Evolutionary conservation across 768 basidiomycete species (phyloP), one percentile per base, ranked within the genome.

Genomic region (Boletus reticulatus): DNA sequence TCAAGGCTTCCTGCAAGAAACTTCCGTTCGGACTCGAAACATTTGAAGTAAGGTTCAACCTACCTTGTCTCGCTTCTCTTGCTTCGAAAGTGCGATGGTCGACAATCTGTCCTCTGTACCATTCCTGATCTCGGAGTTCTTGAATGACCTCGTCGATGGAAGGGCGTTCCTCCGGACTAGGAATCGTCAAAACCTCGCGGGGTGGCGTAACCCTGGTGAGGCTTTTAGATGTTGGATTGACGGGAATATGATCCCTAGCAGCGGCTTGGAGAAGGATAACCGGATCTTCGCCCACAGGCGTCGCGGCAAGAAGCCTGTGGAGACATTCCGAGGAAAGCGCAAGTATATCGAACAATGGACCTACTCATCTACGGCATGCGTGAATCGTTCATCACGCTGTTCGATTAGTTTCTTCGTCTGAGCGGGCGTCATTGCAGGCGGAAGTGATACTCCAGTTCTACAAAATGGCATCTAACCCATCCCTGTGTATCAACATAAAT

Each of bases 41-140:
- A 7, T 11, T 4, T 16, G 13, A 32, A 14, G 39, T 2, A 46
- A 36, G 2, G 7, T 46, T 20, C 5, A 37, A 48, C 58, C 9
- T 48, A 83, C 91, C 88, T 56, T 72, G 75, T 50, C 75, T 72
- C 10, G 80, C 81, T 22, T 73, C 73, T 61, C 79, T 84, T 4
- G 80, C 80, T 11, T 79, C 77, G 19, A 85, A 74, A 0, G 77
- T 81, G 44, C 81, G 78, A 37, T 79, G 76, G 53, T 83, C 74
- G 6, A 77, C 75, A 31, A 95, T 88, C 71, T 94, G 90, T 19
- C 80, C 79, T 48, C 74, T 73, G 67, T 89, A 94, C 84, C 88
- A 88, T 0, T 76, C 72, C 55, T 85, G 79, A 31, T 73, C 71
- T 50, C 71, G 69, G 6, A 93, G 64, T 49, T 90, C 85, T 11